Percentiles rank a stretch among this genome's conserved stretches.
Conservation (phyloP, 2,329 filamentous ascomycete species). For the Trichothecium sympodiale region DNA sequence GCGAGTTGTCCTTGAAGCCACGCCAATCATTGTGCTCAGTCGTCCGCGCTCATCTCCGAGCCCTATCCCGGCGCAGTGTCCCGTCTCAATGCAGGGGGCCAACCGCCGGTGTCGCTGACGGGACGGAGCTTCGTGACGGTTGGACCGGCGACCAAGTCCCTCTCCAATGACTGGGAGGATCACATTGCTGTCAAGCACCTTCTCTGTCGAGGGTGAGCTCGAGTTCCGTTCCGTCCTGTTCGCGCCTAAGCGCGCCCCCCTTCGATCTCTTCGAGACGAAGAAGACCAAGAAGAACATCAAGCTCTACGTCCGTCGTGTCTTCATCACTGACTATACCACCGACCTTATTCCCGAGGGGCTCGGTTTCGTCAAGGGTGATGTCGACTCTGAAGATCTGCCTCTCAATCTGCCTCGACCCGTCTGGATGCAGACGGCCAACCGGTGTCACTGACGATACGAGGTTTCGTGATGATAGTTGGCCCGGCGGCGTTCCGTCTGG, state of each 20-base stretch:
- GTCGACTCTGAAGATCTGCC: slow-evolving; percentile 99
- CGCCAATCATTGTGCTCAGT: no score
- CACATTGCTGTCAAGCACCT: slow-evolving; percentile 99
- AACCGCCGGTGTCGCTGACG: no score
- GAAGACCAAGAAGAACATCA: slow-evolving; percentile 99
- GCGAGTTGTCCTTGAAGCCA: no score
- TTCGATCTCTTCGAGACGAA: slow-evolving; percentile 99
- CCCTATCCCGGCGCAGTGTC: no score
- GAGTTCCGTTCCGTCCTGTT: slow-evolving; percentile 99
- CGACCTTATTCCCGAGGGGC: slow-evolving; percentile 98
- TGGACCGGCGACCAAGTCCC: no score
- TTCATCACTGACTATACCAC: slow-evolving; percentile 99
- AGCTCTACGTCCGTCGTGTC: slow-evolving; percentile 98
- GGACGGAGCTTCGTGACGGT: no score
- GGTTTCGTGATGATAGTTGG: no score
- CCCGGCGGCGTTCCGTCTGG: no score
- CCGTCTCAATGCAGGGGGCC: no score
- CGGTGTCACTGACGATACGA: no score
- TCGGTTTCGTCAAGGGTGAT: slow-evolving; percentile 99
- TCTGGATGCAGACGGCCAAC: no score
- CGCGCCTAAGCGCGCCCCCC: slow-evolving; percentile 97
- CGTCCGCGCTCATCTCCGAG: no score
- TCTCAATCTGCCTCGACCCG: slow-evolving; percentile 98
- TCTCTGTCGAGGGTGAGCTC: slow-evolving; percentile 99
- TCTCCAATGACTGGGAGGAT: slow-evolving; percentile 99